Conservation (phyloP, 2,329 filamentous ascomycete genomes). For the Botryotinia globosa region DNA sequence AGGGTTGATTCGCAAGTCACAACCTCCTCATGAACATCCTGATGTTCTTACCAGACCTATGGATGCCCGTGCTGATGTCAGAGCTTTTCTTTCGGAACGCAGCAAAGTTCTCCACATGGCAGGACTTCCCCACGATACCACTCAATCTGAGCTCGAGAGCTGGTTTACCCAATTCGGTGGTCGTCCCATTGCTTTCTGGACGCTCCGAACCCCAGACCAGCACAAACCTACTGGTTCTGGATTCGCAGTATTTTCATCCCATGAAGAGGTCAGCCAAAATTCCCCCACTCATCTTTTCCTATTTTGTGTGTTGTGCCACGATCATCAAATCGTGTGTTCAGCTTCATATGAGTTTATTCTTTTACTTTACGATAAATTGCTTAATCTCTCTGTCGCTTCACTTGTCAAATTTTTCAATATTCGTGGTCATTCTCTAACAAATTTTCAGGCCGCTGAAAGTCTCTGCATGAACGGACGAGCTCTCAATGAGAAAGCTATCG, state of each 20-base stretch:
- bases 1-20: conserved; percentile 92
- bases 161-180: conserved; percentile 99
- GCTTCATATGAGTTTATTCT: conserved; percentile 35
- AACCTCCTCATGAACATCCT: conserved; percentile 87
- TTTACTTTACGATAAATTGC: conserved; percentile 36
- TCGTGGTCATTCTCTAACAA: conserved; percentile 38
- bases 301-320: conserved; percentile 33
- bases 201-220: conserved; percentile 92
- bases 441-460: conserved; percentile 81
- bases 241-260: conserved; percentile 97
- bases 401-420: conserved; percentile 37
- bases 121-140: conserved; percentile 94
- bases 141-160: conserved; percentile 96
- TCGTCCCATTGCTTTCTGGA: conserved; percentile 98
- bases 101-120: conserved; percentile 99
- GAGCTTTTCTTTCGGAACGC: conserved; percentile 91
- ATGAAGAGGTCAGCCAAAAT: conserved; percentile 75
- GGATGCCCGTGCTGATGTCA: conserved; percentile 93
- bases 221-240: conserved; percentile 99
- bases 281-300: conserved; percentile 32
- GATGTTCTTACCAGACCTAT: conserved; percentile 93
- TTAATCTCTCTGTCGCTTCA: conserved; percentile 23
- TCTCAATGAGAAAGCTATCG: conserved; percentile 97
- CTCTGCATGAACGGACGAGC: conserved; percentile 99
- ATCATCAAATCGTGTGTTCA: conserved; percentile 32